phyloP scores from a whole-genome alignment of 2,329 filamentous ascomycete species.

The Penicillium psychrosexuale region DNA sequence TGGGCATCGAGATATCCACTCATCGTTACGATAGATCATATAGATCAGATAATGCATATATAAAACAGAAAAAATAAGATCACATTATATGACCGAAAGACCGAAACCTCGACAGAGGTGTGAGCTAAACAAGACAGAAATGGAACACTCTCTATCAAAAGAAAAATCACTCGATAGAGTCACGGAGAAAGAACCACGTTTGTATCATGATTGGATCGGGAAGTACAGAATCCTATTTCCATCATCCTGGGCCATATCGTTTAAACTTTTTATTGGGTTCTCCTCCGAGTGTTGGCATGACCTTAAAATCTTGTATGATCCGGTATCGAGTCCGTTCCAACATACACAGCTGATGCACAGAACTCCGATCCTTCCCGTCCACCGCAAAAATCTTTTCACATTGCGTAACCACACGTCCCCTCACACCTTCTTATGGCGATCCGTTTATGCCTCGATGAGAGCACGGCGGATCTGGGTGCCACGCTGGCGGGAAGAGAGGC shows the following conservation, averaged over 20 bases:
- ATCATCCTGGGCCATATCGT: conserved; percentile 24
- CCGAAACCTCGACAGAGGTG: background rate
- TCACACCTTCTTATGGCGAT: conserved; percentile 29
- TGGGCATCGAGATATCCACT: background rate
- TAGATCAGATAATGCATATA: background rate
- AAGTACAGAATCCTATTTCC: conserved; percentile 25
- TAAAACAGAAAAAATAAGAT: conserved; percentile 1
- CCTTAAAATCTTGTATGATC: conserved; percentile 29
- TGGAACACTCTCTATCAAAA: background rate
- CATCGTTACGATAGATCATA: background rate
- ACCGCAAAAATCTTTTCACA: conserved; percentile 29
- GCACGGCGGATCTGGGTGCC: conserved; percentile 63
- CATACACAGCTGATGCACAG: conserved; percentile 28
- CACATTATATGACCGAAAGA: conserved; percentile 5
- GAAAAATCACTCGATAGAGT: conserved; percentile 6
- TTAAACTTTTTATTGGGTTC: conserved; percentile 32
- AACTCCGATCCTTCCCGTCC: conserved; percentile 38
- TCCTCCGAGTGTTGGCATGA: conserved; percentile 27
- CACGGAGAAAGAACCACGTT: conserved; percentile 25
- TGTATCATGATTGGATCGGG: conserved; percentile 28
- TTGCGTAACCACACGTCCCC: conserved; percentile 27
- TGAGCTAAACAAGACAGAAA: conserved; percentile 1
- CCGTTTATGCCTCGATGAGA: conserved; percentile 55
- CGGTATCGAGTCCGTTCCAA: conserved; percentile 29
- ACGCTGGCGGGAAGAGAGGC: conserved; percentile 89